Evolutionary conservation across 2,329 filamentous ascomycete species (phyloP).

Genomic region (Paramyrothecium sp.): DNA sequence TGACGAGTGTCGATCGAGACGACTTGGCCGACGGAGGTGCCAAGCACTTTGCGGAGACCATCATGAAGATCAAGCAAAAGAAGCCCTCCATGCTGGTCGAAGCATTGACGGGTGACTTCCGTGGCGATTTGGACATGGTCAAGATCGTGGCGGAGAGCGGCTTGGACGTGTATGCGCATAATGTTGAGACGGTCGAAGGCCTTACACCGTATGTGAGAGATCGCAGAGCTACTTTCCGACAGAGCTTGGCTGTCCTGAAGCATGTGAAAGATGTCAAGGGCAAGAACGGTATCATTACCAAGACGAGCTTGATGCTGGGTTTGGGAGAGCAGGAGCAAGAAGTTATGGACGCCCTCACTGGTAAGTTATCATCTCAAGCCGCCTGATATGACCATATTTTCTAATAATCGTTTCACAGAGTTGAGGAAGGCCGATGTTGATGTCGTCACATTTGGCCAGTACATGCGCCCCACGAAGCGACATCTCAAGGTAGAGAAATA

Average conservation of each 20-base stretch:
- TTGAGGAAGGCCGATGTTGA: conserved; percentile 81
- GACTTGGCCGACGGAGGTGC: conserved; percentile 89
- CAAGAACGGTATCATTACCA: conserved; percentile 80
- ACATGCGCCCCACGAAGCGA: conserved; percentile 97
- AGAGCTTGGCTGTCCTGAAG: conserved; percentile 76
- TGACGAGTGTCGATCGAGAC: conserved; percentile 92
- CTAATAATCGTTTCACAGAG: conserved; percentile 43
- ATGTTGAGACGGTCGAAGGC: conserved; percentile 91
- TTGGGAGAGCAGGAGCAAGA: conserved; percentile 89
- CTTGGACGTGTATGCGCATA: conserved; percentile 95
- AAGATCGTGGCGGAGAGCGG: conserved; percentile 80
- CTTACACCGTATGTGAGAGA: conserved; percentile 90
- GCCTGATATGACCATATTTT: neutral
- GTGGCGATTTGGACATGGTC: conserved; percentile 84
- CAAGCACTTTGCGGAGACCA: conserved; percentile 87
- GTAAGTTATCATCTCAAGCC: conserved; percentile 35
- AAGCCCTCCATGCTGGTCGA: conserved; percentile 76
- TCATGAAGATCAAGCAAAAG: conserved; percentile 89
- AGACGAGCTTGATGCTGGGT: conserved; percentile 96
- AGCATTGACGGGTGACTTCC: conserved; percentile 84
- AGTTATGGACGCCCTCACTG: conserved; percentile 72
- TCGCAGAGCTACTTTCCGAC: conserved; percentile 82
- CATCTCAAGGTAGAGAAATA: conserved; percentile 98
- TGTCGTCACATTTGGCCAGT: conserved; percentile 98
- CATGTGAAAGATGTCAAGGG: conserved; percentile 75